Evolutionary conservation across 2,329 filamentous ascomycete species (phyloP).

Genomic region (Ophiostoma montium): DNA sequence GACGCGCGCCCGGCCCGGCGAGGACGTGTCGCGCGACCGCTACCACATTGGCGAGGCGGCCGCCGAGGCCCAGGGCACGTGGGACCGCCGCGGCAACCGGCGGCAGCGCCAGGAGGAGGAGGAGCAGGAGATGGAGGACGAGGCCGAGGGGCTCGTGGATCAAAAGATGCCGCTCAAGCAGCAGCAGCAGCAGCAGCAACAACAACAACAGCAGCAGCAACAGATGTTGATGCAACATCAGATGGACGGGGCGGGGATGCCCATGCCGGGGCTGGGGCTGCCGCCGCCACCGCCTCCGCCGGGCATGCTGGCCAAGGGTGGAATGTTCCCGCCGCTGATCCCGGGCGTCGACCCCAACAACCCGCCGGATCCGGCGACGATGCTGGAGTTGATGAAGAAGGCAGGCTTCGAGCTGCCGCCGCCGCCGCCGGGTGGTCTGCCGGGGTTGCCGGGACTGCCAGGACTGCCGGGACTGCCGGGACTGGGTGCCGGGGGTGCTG

Average conservation of each 20-base stretch:
- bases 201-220: background rate
- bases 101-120: constrained; percentile 80
- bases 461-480: background rate
- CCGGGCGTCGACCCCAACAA: constrained; percentile 45
- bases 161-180: constrained; percentile 63
- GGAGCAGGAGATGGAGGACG: constrained; percentile 84
- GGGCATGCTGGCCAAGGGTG: constrained; percentile 27
- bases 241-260: background rate
- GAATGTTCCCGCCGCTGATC: constrained; percentile 23
- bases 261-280: constrained; percentile 35
- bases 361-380: constrained; percentile 44
- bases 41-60: constrained; percentile 93
- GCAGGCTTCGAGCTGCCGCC: constrained; percentile 48
- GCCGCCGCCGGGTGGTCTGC: constrained; percentile 17
- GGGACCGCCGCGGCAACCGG: constrained; percentile 65
- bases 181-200: constrained; percentile 8
- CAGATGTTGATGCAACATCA: too few species aligned
- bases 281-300: constrained; percentile 36
- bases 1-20: constrained; percentile 77
- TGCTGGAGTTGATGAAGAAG: constrained; percentile 51
- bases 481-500: background rate
- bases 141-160: constrained; percentile 82
- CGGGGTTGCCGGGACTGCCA: background rate
- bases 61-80: constrained; percentile 89
- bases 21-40: constrained; percentile 71